Evolutionary conservation across 768 basidiomycete species (phyloP), one percentile per base, ranked within the genome.

Genomic region (Pulveroboletus sp.): DNA sequence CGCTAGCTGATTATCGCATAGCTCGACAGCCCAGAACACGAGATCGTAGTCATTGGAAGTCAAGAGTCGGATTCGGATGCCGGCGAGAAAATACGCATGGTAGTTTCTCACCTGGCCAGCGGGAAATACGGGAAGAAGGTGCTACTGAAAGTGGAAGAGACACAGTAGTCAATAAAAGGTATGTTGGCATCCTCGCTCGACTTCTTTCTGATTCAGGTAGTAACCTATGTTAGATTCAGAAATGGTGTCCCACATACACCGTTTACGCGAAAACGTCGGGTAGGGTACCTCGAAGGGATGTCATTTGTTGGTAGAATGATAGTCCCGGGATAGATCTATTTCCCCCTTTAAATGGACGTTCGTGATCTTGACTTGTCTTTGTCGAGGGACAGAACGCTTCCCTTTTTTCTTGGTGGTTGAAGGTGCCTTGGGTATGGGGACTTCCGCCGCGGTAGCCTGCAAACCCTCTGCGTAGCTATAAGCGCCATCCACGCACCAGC

Each of bases 291-390:
- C 21, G 9, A 38, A 24, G 33, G 26, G 45, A 24, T 31, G 15
- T 54, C 41, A 66, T 51, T 60, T 65, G 35, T 27, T 40, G 24
- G 54, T 6, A 5, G 63, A 57, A 43, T 76, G 71, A 65, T 81
- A 90, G 61, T 92, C 89, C 54, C 79, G 80, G 39, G 84, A 83
- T 43, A 95, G 69, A 69, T 95, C 93, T 72, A 96, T 86, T 60
- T 86, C 83, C 17, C 83, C 87, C 62, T 81, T 88, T 66, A 93
- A 69, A 73, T 95, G 93, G 4, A 86, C 83, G 60, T 95, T 96
- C 35, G 91, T 94, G 58, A 95, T 83, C 59, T 89, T 82, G 48
- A 82, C 81, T 61, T 84, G 84, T 42, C 93, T 79, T 62, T 88
- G 84, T 15, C 83, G 74, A 42, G 81, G 80, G 31, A 79, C 86